Base-by-base conservation (phyloP, 768 basidiomycete species). In the Mrakia hoshinonis region DNA sequence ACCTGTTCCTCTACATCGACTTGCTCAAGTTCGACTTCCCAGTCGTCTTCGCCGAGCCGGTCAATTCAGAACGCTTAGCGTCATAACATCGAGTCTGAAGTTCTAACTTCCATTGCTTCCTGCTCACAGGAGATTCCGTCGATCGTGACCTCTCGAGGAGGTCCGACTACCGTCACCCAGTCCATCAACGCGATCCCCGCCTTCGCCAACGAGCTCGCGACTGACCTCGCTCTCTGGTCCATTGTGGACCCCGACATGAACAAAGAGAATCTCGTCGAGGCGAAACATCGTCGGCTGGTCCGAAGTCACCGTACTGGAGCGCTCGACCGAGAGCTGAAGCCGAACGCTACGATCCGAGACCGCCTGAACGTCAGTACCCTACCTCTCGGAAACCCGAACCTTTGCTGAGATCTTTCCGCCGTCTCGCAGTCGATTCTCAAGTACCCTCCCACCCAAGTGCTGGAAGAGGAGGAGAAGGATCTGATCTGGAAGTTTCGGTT, bases 401-500 rank as follows among this genome's bases (percentile, higher is more conserved):
- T 24, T 34, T n/a, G 39, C n/a, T 39, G n/a, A 31, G 46, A 34
- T 26, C 46, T 67, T 5, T 31, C 20, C n/a, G n/a, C n/a, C n/a
- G n/a, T 2, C 7, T 26, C 29, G 0, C 74, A 97, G 93, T 86
- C 87, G 73, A 92, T 99, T 61, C 85, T 99, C 64, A 87, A 87
- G 64, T 92, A 97, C 74, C 88, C 94, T 0, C 96, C 96, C 0
- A 94, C 90, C 71, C 90, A 89, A 72, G 83, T 85, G 12, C 83
- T 99, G 10, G 90, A 86, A 4, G 87, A 92, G 0, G 90, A 93
- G 76, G 95, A 98, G 81, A 96, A 95, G 77, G 95, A 98, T 75
- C 82, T 94, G 51, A 87, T 98, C 48, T 99, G 96, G 96, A 94
- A 95, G 79, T 99, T 95, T 83, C 86, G 96, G n/a, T 99, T 97